Conservation (phyloP, 2,329 filamentous ascomycete genomes). For the Botryotinia convoluta region DNA sequence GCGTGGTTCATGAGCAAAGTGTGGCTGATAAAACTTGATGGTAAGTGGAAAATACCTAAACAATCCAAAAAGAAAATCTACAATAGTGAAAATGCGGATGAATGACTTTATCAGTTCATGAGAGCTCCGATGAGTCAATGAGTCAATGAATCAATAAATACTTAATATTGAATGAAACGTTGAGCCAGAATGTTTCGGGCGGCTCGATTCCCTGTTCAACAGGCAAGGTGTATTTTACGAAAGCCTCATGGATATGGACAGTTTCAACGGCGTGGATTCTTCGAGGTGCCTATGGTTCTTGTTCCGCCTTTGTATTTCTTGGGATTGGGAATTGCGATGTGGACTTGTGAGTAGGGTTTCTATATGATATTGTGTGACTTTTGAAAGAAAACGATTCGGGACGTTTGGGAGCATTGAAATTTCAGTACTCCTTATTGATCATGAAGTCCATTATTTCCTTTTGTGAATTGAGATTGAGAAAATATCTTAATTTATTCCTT, state of each 20-base stretch:
- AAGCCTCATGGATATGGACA: slow-evolving; percentile 8
- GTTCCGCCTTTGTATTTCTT: slow-evolving; percentile 61
- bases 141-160: neutral
- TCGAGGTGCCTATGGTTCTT: slow-evolving; percentile 28
- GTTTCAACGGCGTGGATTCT: slow-evolving; percentile 24
- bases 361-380: neutral
- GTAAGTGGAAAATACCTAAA: neutral
- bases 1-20: neutral
- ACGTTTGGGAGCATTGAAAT: neutral
- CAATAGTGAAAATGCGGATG: neutral
- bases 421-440: neutral
- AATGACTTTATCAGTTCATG: neutral
- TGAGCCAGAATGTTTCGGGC: slow-evolving; percentile 10
- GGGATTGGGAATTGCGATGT: slow-evolving; percentile 63
- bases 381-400: neutral
- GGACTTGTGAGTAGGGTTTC: slow-evolving; percentile 41
- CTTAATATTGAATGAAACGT: neutral
- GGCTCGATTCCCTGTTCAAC: neutral
- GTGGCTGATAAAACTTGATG: neutral
- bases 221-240: neutral
- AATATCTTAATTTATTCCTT: neutral
- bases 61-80: neutral
- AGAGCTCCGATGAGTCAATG: neutral
- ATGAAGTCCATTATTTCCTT: neutral
- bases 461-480: neutral